Percentiles rank a stretch among this genome's conserved stretches.
These are phyloP conservation scores for Poa pratensis DNA, from an alignment of 176 grass and related monocot species.

Conservation along the genomic window DNA sequence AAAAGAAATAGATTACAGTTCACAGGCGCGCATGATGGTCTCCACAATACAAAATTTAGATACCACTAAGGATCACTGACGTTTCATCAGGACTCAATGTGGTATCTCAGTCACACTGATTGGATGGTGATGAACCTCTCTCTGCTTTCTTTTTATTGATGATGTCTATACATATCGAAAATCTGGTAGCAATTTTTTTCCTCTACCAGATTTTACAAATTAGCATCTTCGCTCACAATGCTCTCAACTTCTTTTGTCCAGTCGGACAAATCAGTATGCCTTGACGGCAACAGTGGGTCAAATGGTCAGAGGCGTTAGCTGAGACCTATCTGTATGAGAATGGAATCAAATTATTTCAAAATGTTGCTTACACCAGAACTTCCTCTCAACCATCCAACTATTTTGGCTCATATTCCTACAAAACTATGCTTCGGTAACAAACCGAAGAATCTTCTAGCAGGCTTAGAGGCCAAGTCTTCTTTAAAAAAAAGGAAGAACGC, in stretches of 20 bases:
- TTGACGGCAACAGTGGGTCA: slow-evolving; percentile 18
- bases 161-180: slow-evolving; percentile 39
- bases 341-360: slow-evolving; percentile 6
- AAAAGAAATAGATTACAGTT: no score
- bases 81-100: neutral
- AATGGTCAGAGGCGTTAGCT: slow-evolving; percentile 31
- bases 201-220: slow-evolving; percentile 18
- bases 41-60: no score
- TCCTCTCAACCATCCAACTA: slow-evolving; percentile 21
- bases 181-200: slow-evolving; percentile 23
- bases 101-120: neutral
- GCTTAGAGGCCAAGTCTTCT: slow-evolving; percentile 20
- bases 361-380: slow-evolving; percentile 19
- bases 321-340: slow-evolving; percentile 16
- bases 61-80: no score
- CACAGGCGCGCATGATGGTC: no score
- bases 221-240: slow-evolving; percentile 30
- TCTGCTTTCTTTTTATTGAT: neutral
- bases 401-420: slow-evolving; percentile 33
- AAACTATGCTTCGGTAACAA: slow-evolving; percentile 39
- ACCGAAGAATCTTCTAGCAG: slow-evolving; percentile 25
- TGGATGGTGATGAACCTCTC: neutral
- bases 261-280: neutral
- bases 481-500: neutral
- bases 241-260: slow-evolving; percentile 5